These are phyloP conservation scores for Clonostachys chloroleuca DNA, from an alignment of 2,329 filamentous ascomycete genomes.

Conservation along the genomic window DNA sequence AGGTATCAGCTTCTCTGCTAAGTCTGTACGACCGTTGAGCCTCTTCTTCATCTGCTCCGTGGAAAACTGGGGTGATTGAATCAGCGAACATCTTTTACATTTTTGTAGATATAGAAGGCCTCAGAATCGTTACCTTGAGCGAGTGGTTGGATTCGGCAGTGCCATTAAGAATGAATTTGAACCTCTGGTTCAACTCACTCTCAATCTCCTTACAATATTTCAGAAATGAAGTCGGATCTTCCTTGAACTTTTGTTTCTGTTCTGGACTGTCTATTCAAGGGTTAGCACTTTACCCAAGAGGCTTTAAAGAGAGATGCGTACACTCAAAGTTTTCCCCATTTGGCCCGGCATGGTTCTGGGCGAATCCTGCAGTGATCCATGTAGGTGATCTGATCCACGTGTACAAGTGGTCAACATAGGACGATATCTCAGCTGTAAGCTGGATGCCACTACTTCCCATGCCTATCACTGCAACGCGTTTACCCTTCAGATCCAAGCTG, in stretches of 20 bases:
- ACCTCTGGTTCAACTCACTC: neutral
- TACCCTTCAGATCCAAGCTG: conserved; percentile 39
- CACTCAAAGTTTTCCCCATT: conserved; percentile 42
- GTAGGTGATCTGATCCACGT: conserved; percentile 36
- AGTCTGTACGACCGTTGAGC: conserved; percentile 28
- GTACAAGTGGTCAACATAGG: conserved; percentile 26
- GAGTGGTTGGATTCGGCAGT: too few species aligned
- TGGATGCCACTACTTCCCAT: conserved; percentile 52
- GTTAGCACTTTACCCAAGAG: too few species aligned
- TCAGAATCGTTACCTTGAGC: too few species aligned
- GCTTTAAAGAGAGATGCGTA: too few species aligned
- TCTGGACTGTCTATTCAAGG: conserved; percentile 18
- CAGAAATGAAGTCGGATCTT: neutral
- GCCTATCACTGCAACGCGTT: conserved; percentile 51
- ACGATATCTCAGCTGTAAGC: conserved; percentile 29
- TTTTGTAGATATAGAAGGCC: too few species aligned
- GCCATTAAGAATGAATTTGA: neutral
- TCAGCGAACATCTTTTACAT: too few species aligned
- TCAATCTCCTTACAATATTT: neutral
- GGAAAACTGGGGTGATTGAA: neutral
- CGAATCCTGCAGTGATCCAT: conserved; percentile 31
- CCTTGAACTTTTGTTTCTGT: neutral
- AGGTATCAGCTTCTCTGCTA: conserved; percentile 30
- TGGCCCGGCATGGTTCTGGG: conserved; percentile 11
- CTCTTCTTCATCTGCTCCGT: conserved; percentile 4